Conservation (phyloP, 169 alveolate genomes). For the Theileria luwenshuni region DNA sequence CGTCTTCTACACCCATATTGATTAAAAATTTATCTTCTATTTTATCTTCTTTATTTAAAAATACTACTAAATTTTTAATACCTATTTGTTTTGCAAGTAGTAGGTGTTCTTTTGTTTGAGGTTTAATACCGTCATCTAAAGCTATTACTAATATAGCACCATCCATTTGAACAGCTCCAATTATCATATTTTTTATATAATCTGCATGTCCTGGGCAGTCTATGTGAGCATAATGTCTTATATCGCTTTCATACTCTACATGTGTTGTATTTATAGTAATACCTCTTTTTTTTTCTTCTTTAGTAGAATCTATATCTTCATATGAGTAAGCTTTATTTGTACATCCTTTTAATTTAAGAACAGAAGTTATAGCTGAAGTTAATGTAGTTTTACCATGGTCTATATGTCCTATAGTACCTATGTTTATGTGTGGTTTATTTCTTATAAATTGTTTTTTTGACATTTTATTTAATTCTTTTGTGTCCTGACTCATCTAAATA, state of each 20-base stretch:
- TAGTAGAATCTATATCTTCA: conserved; percentile 48
- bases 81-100: conserved; percentile 38
- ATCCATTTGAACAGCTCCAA: conserved; percentile 47
- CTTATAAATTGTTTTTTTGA: conserved; percentile 37
- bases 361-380: conserved; percentile 41
- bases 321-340: conserved; percentile 46
- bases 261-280: conserved; percentile 47
- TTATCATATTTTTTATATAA: conserved; percentile 30
- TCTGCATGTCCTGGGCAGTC: conserved; percentile 67
- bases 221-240: conserved; percentile 73
- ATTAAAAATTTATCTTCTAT: conserved; percentile 33
- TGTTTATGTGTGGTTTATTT: conserved; percentile 38
- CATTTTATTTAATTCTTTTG: too few species aligned
- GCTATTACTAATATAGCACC: conserved; percentile 36
- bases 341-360: conserved; percentile 36
- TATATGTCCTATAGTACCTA: conserved; percentile 54
- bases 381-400: conserved; percentile 45
- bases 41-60: conserved; percentile 47
- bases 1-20: conserved; percentile 31
- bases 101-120: conserved; percentile 40
- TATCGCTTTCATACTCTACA: conserved; percentile 43
- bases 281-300: conserved; percentile 46
- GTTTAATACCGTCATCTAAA: conserved; percentile 27
- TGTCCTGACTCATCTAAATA: too few species aligned
- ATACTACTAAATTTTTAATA: conserved; percentile 22